Base-by-base conservation (phyloP, 2,329 filamentous ascomycete species). In the Rutstroemia sp. region DNA sequence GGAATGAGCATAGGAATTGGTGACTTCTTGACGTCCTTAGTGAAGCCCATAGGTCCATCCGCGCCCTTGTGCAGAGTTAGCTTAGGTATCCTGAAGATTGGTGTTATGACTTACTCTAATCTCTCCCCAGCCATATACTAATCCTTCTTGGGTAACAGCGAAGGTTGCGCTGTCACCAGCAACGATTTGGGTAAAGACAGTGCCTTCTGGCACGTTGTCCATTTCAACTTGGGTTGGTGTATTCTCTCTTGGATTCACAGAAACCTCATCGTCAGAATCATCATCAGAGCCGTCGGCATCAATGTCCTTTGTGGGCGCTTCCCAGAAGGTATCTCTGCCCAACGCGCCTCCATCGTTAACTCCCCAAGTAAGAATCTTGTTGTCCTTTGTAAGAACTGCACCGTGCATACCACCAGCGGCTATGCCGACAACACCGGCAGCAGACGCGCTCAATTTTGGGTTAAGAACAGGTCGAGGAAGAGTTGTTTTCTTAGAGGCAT, bases 311-410 rank as follows among this genome's bases (percentile, higher is more conserved):
- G 78, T 70, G 14, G 82, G 82, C 52, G 86, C 86, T 2, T 86
- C 80, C 80, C 84, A 87, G 7, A 17, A 19, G 1, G 88, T 92
- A 68, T 88, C 81, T 68, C 89, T 79, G 34, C 89, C 89, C 46
- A 94, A 79, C 5, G 89, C 88, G 60, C 86, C 86, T 67, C 91
- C 84, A 67, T 94, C 89, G 68, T 94, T 94, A 63, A 92, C 89
- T 51, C 89, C 89, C 89, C 89, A 94, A 30, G 88, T 90, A 48
- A 90, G 73, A 63, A 94, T 86, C 72, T 84, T 84, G 75, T 90
- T 89, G 71, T 92, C 86, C 64, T 84, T 80, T 50, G 89, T 92
- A 52, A 94, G 73, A 4, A 85, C 88, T 58, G 87, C 76, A 53
- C 78, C 83, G 72, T 94, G 89, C 88, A 94, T 92, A 58, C 88